Evolutionary conservation across 2,329 filamentous ascomycete genomes (phyloP).

Genomic region (Aspergillus amoenus): DNA sequence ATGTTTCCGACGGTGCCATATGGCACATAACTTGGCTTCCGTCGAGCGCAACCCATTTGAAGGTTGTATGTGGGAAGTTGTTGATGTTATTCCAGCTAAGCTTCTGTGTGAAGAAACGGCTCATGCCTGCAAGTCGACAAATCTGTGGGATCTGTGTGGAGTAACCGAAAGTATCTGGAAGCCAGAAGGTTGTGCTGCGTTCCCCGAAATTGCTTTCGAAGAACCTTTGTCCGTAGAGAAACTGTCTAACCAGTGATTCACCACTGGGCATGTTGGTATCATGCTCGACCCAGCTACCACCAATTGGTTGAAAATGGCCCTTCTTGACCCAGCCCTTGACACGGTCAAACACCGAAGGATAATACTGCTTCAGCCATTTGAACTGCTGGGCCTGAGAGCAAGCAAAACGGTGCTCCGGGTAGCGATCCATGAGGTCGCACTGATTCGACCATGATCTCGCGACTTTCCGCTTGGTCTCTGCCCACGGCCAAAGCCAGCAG

Average conservation of each 20-base stretch:
- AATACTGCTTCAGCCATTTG: slow-evolving; percentile 91
- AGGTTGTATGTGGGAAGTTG: slow-evolving; percentile 96
- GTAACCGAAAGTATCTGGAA: slow-evolving; percentile 97
- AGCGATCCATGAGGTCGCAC: slow-evolving; percentile 90
- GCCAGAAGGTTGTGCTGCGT: slow-evolving; percentile 89
- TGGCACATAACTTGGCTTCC: slow-evolving; percentile 96
- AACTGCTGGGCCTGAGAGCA: slow-evolving; percentile 96
- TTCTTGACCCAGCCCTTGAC: slow-evolving; percentile 90
- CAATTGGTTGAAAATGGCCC: slow-evolving; percentile 89
- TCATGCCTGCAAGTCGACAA: slow-evolving; percentile 93
- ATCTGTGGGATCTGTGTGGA: slow-evolving; percentile 92
- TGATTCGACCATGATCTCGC: slow-evolving; percentile 96
- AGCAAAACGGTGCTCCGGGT: slow-evolving; percentile 88
- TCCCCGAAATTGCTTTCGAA: slow-evolving; percentile 91
- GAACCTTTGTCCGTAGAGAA: slow-evolving; percentile 91
- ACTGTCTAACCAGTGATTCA: slow-evolving; percentile 90
- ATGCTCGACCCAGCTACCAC: slow-evolving; percentile 98
- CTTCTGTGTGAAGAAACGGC: slow-evolving; percentile 95
- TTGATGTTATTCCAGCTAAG: slow-evolving; percentile 99
- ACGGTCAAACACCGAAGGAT: slow-evolving; percentile 83
- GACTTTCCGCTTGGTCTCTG: slow-evolving; percentile 95
- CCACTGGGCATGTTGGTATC: slow-evolving; percentile 97
- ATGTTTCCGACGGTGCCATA: slow-evolving; percentile 94
- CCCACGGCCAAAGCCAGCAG: slow-evolving; percentile 98
- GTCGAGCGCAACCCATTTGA: slow-evolving; percentile 96